Evolutionary conservation across 2,329 filamentous ascomycete species (phyloP), one percentile per base, ranked within the genome.

Genomic region (Metarhizium rileyi): DNA sequence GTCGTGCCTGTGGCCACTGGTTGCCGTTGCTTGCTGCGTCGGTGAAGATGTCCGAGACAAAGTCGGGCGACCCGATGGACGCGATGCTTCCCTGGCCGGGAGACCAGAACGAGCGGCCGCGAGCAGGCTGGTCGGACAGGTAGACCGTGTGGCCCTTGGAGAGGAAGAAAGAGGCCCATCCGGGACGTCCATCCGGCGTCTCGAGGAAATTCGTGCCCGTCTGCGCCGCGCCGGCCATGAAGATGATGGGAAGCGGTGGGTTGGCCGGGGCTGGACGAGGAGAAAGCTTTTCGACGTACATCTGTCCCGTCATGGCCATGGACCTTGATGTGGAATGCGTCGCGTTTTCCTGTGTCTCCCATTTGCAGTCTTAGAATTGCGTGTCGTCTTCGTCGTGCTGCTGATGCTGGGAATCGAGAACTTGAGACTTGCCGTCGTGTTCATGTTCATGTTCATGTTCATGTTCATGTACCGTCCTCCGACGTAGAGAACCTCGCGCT

Each of bases 121-220:
- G 58, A 53, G 50, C 54, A 28, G 66, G 62, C 49, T 69, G 66
- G 51, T 72, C 69, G 6, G 64, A 59, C 40, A 72, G 59, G 50
- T 70, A 71, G 45, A 72, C 61, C 23, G 62, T 61, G 52, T 70
- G 66, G n/a, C 68, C 68, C 36, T 64, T 54, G 25, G 62, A 59
- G 3, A 71, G 55, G 49, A 71, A 72, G 52, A 64, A 69, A 0
- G 66, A 66, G 2, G 68, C 63, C 64, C 68, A 71, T n/a, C 68
- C 69, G 49, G 59, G 61, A 14, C 68, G 62, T 38, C 62, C 63
- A 50, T 71, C 69, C 2, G 70, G 69, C 10, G 66, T 72, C 47
- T 67, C 64, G 14, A 72, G 59, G 56, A 62, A 63, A 23, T 61
- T 60, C 38, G 62, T 60, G 26, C 59, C 62, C 4, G 61, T 61